These are phyloP conservation scores for Radiomyces spectabilis DNA, from an alignment of 192 early-diverging fungal genomes.

Conservation along the genomic window DNA sequence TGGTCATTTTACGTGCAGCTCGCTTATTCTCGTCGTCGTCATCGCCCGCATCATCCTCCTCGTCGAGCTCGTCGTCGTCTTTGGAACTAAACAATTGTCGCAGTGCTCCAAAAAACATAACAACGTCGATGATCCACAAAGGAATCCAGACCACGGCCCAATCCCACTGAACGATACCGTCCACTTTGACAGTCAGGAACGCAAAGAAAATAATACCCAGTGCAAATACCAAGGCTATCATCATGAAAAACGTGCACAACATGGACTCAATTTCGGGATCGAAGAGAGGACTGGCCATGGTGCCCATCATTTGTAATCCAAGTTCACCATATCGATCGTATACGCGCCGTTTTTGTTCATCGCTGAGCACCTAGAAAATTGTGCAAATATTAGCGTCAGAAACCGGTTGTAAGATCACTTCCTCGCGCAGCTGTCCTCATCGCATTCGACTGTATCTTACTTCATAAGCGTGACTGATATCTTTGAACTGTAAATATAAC, in stretches of 20 bases:
- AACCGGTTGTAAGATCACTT: background rate
- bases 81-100: slow-evolving; percentile 14
- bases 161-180: slow-evolving; percentile 60
- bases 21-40: slow-evolving; percentile 34
- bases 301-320: slow-evolving; percentile 69
- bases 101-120: slow-evolving; percentile 14
- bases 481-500: slow-evolving; percentile 59
- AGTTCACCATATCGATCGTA: slow-evolving; percentile 88
- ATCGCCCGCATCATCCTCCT: slow-evolving; percentile 31
- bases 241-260: slow-evolving; percentile 51
- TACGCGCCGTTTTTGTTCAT: slow-evolving; percentile 75
- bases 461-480: slow-evolving; percentile 83
- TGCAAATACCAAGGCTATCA: slow-evolving; percentile 40
- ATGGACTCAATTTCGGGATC: slow-evolving; percentile 59
- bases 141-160: slow-evolving; percentile 77
- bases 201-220: slow-evolving; percentile 79
- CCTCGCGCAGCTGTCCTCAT: too few species aligned
- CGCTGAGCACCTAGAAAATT: slow-evolving; percentile 37
- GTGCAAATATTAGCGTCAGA: background rate
- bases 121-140: slow-evolving; percentile 66
- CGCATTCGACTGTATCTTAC: slow-evolving; percentile 21
- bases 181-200: slow-evolving; percentile 70
- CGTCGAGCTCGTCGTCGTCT: slow-evolving; percentile 30
- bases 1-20: slow-evolving; percentile 12
- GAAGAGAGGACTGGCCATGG: slow-evolving; percentile 56